Base-by-base conservation (phyloP, 2,329 filamentous ascomycete genomes). In the Sclerotinia nivalis region DNA sequence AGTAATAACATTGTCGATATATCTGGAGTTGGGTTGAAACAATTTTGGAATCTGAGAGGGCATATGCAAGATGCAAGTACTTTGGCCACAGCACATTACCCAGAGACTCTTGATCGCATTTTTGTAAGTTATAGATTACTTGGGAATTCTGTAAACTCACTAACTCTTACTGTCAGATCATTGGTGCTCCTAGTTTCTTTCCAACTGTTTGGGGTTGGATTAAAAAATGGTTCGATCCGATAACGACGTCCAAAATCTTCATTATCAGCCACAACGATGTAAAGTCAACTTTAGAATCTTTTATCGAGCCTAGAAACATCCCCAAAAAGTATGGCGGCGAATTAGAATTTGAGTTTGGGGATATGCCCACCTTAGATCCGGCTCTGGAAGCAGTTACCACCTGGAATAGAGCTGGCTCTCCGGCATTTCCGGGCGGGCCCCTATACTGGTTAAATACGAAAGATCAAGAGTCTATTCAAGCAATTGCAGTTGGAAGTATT, bases 1-100 rank as follows among this genome's bases (percentile, higher is more conserved):
- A 94, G 91, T 77, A 97, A 92, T 76, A 97, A 97, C 81, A 97
- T 98, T 75, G 93, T 97, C 70, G 95, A 98, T 79, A 93, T 98
- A 73, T 91, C 89, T 22, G 89, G 90, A 20, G 94, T 97, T 37
- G 93, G 93, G 8, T 80, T 98, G 80, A 93, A 92, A 83, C 93
- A 96, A 82, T 97, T 97, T 80, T 97, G 95, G 95, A 96, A 96
- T 81, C 82, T 98, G 72, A 96, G 96, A 84, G 83, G 83, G 34
- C 95, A 97, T 80, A 97, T 98, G 93, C 94, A 97, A 82, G 91
- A 93, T 77, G 94, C 94, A 2, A 94, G 91, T 77, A 88, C 90
- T 71, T 84, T 97, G 68, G 95, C 95, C 8, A 97, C 94, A 4
- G 93, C 94, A 7, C 92, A 97, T 81, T 98, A 97, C 79, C 95